A percentile compares a stretch with the other conserved stretches of the same genome.
Conservation (phyloP, 2,329 filamentous ascomycete genomes). For the Penicillium polonicum region DNA sequence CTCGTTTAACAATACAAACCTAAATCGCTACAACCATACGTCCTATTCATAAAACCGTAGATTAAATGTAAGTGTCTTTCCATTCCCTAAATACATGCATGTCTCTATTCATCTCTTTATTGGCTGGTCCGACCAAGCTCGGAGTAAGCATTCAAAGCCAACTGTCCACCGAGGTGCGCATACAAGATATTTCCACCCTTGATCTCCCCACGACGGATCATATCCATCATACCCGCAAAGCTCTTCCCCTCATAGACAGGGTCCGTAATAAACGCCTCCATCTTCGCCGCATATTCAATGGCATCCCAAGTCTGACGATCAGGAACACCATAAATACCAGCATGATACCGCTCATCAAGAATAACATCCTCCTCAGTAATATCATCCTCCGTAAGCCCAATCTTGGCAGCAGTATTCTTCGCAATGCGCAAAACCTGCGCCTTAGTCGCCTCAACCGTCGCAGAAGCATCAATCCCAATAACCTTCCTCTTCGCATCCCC, state of each 20-base stretch:
- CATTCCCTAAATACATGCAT: not conserved
- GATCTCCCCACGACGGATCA: constrained; percentile 64
- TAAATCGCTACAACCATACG: constrained; percentile 1
- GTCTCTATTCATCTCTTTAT: constrained; percentile 5
- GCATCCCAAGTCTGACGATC: constrained; percentile 65
- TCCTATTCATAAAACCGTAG: not conserved
- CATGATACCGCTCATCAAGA: constrained; percentile 66
- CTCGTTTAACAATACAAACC: constrained; percentile 23
- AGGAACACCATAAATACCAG: constrained; percentile 65
- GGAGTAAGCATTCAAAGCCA: constrained; percentile 68
- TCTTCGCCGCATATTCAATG: constrained; percentile 66
- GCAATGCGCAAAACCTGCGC: constrained; percentile 68
- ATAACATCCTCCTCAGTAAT: constrained; percentile 63
- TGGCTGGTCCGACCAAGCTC: constrained; percentile 33
- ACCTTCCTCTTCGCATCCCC: constrained; percentile 51
- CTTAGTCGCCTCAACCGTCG: constrained; percentile 60
- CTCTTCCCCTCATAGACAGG: constrained; percentile 77
- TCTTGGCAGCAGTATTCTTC: constrained; percentile 60
- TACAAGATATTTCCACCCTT: constrained; percentile 66
- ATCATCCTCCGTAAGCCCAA: constrained; percentile 60
- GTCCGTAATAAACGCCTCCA: constrained; percentile 72
- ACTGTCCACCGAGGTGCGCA: constrained; percentile 68
- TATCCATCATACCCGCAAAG: constrained; percentile 68
- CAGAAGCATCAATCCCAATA: constrained; percentile 65
- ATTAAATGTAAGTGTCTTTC: not conserved